These are phyloP conservation scores for Yamadazyma friedrichii DNA, from an alignment of 1,139 yeast genomes.

Conservation along the genomic window DNA sequence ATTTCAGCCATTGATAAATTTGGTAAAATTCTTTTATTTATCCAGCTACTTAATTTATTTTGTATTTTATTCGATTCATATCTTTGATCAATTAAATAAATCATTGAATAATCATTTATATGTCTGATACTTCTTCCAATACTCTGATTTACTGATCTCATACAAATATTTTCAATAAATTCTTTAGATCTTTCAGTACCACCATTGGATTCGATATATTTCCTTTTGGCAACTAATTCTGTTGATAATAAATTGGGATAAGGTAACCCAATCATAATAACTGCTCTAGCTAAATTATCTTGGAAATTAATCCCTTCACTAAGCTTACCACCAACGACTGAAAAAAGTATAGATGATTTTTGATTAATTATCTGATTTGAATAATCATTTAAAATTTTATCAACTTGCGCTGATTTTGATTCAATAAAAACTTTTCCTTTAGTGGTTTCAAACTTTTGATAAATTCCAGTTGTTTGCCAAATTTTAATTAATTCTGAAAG, in stretches of 20 bases:
- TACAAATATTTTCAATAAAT: slow-evolving; percentile 82
- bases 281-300: slow-evolving; percentile 82
- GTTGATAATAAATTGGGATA: slow-evolving; percentile 85
- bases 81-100: slow-evolving; percentile 69
- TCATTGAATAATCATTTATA: slow-evolving; percentile 73
- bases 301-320: slow-evolving; percentile 95
- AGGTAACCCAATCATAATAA: slow-evolving; percentile 86
- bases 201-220: slow-evolving; percentile 63
- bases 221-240: slow-evolving; percentile 72
- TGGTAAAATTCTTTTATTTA: slow-evolving; percentile 40
- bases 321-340: slow-evolving; percentile 92
- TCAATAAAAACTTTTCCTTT: slow-evolving; percentile 58
- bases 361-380: slow-evolving; percentile 28
- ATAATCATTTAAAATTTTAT: slow-evolving; percentile 50
- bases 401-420: slow-evolving; percentile 44
- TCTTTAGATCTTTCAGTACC: slow-evolving; percentile 47
- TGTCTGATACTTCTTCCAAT: slow-evolving; percentile 93
- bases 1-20: slow-evolving; percentile 12
- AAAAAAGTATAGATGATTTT: slow-evolving; percentile 66
- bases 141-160: slow-evolving; percentile 91
- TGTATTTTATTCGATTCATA: slow-evolving; percentile 51
- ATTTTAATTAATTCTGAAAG: slow-evolving; percentile 45
- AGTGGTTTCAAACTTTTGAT: slow-evolving; percentile 25
- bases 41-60: slow-evolving; percentile 77
- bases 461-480: slow-evolving; percentile 50